A percentile compares a stretch with the other conserved stretches of the same genome.
Evolutionary conservation across 1,139 yeast species (phyloP).

Genomic region (Scheffersomyces titani): DNA sequence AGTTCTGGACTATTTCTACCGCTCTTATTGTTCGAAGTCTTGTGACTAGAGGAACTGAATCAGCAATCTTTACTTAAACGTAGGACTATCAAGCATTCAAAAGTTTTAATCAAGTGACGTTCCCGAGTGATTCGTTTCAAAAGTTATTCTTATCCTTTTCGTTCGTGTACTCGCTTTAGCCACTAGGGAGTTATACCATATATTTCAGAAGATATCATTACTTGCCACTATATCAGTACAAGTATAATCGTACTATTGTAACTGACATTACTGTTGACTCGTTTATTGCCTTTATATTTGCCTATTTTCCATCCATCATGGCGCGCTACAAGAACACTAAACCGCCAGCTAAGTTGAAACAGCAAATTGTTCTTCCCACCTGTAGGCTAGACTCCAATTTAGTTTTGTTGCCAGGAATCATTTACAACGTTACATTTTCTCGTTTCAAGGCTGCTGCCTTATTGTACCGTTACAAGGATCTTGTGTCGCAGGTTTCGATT

Average conservation of each 20-base stretch:
- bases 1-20: neutral
- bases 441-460: slow-evolving; percentile 51
- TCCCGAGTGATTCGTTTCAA: neutral
- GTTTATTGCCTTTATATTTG: neutral
- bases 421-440: slow-evolving; percentile 56
- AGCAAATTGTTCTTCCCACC: slow-evolving; percentile 36
- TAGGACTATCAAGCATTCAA: neutral
- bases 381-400: slow-evolving; percentile 47
- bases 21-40: neutral
- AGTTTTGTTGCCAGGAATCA: slow-evolving; percentile 61
- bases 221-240: too few relatives aligned
- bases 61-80: neutral
- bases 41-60: neutral
- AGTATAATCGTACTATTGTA: neutral
- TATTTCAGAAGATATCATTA: too few relatives aligned
- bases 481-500: slow-evolving; percentile 29
- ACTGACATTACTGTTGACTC: neutral
- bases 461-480: slow-evolving; percentile 37
- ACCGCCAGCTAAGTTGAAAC: slow-evolving; percentile 3
- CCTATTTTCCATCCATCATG: neutral
- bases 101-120: neutral
- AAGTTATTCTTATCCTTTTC: neutral
- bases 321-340: neutral
- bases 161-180: too few relatives aligned
- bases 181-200: too few relatives aligned